phyloP scores from a whole-genome alignment of 23 red algal species.

The Rhodosorus marinus region DNA sequence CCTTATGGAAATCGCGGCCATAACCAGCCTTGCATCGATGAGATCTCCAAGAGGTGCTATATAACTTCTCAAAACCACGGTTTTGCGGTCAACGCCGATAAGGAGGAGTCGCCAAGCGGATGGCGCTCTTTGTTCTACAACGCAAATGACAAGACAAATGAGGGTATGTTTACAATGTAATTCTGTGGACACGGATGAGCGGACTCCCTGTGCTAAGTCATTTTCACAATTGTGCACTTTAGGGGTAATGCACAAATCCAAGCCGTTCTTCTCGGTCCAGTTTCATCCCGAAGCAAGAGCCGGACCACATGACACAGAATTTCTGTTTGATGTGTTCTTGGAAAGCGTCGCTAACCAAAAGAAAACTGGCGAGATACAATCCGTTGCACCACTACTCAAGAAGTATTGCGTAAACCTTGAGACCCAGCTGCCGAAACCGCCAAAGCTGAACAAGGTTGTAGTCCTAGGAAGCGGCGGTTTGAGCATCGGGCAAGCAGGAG shows the following conservation, averaged over 20 bases:
- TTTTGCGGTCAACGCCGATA: constrained; percentile 46
- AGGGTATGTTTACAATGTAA: too few relatives aligned
- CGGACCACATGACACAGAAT: constrained; percentile 84
- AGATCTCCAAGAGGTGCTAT: constrained; percentile 63
- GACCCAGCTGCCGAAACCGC: not conserved
- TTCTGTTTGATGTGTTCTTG: constrained; percentile 78
- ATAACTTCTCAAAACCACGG: constrained; percentile 99
- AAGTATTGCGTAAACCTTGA: too few relatives aligned
- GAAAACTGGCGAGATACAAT: too few relatives aligned
- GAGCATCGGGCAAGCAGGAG: constrained; percentile 89
- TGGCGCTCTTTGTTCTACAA: constrained; percentile 75
- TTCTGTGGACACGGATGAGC: too few relatives aligned
- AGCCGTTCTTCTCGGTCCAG: constrained; percentile 92
- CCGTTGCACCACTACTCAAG: too few relatives aligned
- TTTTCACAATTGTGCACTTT: too few relatives aligned
- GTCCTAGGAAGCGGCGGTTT: constrained; percentile 85
- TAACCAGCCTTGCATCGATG: constrained; percentile 78
- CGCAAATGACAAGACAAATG: constrained; percentile 88
- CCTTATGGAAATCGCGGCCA: constrained; percentile 95
- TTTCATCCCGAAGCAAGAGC: constrained; percentile 94
- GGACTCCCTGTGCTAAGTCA: too few relatives aligned
- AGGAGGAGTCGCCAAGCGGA: constrained; percentile 9
- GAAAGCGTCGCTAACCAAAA: constrained; percentile 13
- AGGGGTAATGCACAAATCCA: constrained; percentile 20
- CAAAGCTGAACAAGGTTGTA: constrained; percentile 28